phyloP scores from a whole-genome alignment of 1,139 yeast genomes.

The Magnusiomyces suaveolens region DNA sequence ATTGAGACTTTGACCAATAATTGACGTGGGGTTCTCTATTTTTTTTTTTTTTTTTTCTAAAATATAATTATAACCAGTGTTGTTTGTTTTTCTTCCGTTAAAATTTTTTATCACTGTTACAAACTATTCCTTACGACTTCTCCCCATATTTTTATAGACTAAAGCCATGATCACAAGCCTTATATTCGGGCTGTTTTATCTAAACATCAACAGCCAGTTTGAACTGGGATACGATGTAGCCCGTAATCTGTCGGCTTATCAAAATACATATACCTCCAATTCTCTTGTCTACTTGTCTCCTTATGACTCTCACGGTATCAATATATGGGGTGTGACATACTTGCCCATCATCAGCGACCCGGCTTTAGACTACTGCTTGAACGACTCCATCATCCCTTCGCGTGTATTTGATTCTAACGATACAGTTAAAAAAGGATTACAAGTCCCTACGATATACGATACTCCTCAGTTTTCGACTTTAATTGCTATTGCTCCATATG shows the following conservation, averaged over 20 bases:
- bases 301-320: constrained; percentile 8
- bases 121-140: too few species aligned
- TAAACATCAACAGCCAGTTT: constrained; percentile 8
- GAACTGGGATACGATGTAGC: constrained; percentile 11
- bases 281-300: constrained; percentile 7
- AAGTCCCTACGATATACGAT: constrained; percentile 5
- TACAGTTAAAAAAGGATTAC: neutral
- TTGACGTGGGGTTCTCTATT: neutral
- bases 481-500: constrained; percentile 13
- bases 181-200: constrained; percentile 13
- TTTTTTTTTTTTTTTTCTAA: neutral
- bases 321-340: constrained; percentile 14
- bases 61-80: neutral
- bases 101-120: too few species aligned
- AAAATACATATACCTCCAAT: constrained; percentile 5
- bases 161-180: constrained; percentile 6
- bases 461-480: constrained; percentile 9
- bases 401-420: neutral
- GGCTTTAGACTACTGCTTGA: constrained; percentile 6
- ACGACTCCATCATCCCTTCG: constrained; percentile 6
- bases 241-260: constrained; percentile 7
- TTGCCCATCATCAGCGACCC: constrained; percentile 8
- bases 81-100: neutral
- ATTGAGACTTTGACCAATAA: neutral
- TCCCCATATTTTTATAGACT: neutral